Evolutionary conservation across 495 filamentous ascomycete genomes (phyloP).

Genomic region (Aspergillus baeticus): DNA sequence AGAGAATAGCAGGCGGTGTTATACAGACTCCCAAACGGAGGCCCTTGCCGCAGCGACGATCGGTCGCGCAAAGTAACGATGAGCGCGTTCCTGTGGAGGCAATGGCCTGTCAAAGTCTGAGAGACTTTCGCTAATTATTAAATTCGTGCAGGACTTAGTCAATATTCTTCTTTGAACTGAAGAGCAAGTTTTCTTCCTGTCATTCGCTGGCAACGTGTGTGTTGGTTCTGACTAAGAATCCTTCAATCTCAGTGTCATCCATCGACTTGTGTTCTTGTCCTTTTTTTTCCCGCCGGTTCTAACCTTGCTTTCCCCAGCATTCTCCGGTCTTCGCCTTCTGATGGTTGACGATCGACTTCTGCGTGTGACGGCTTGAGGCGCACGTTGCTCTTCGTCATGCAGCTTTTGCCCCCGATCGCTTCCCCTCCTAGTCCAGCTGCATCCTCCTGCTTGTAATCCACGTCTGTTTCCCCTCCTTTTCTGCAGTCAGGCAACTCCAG

Average conservation of each 20-base stretch:
- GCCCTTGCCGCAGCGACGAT: constrained; percentile 14
- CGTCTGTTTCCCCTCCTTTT: neutral
- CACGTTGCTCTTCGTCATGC: constrained; percentile 11
- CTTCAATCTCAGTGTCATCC: constrained; percentile 2
- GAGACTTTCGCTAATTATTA: constrained; percentile 1
- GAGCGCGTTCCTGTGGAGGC: neutral
- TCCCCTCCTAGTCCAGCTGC: constrained; percentile 4
- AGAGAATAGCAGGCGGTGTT: neutral
- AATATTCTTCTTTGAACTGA: neutral
- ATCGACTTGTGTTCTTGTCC: neutral
- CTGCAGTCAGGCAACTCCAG: neutral
- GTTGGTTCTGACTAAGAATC: constrained; percentile 12
- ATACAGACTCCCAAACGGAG: neutral
- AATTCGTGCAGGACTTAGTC: constrained; percentile 1
- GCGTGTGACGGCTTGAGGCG: constrained; percentile 8
- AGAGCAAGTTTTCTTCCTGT: neutral
- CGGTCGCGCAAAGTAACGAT: neutral
- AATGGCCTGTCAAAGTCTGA: neutral
- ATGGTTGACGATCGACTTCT: neutral
- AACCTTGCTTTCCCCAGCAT: neutral
- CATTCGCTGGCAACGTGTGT: neutral
- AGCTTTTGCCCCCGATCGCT: neutral
- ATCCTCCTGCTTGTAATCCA: constrained; percentile 7
- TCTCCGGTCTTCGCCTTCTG: neutral
- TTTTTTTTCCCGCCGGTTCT: neutral